These are phyloP conservation scores for Herpetospermum pedunculosum DNA, from an alignment of 306 rosid species.

Conservation along the genomic window DNA sequence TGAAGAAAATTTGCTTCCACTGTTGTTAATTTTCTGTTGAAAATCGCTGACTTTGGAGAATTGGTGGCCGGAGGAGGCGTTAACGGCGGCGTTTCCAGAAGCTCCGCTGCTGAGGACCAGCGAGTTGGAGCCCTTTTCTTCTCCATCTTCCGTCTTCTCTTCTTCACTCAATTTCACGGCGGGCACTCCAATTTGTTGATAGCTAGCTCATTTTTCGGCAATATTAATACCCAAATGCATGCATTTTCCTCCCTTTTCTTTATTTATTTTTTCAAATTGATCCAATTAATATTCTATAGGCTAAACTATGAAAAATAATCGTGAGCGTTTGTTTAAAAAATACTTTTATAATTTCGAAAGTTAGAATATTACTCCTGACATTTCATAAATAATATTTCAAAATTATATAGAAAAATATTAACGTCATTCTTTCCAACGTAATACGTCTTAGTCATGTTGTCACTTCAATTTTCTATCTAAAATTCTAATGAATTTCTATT, in stretches of 20 bases:
- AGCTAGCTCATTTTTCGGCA: neutral
- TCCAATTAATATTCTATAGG: no score
- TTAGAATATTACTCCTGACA: no score
- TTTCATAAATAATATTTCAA: no score
- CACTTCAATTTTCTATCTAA: no score
- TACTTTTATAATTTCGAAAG: no score
- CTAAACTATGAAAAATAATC: no score
- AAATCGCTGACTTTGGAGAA: slow-evolving; percentile 38
- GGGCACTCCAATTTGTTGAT: neutral
- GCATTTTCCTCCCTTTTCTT: neutral
- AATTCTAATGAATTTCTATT: no score
- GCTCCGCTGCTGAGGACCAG: slow-evolving; percentile 25
- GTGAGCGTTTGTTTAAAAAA: no score
- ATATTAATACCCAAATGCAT: neutral
- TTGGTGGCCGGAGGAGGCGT: slow-evolving; percentile 29
- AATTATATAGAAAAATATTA: no score
- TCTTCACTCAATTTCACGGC: neutral
- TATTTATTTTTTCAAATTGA: no score
- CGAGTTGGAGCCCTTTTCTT: slow-evolving; percentile 30
- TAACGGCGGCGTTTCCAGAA: slow-evolving; percentile 54
- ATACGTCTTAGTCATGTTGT: no score
- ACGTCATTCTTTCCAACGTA: no score
- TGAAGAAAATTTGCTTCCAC: slow-evolving; percentile 19
- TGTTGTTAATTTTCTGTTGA: slow-evolving; percentile 24
- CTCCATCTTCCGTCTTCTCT: slow-evolving; percentile 31